phyloP scores from a whole-genome alignment of 148 eudicot species.

The Silene conica region DNA sequence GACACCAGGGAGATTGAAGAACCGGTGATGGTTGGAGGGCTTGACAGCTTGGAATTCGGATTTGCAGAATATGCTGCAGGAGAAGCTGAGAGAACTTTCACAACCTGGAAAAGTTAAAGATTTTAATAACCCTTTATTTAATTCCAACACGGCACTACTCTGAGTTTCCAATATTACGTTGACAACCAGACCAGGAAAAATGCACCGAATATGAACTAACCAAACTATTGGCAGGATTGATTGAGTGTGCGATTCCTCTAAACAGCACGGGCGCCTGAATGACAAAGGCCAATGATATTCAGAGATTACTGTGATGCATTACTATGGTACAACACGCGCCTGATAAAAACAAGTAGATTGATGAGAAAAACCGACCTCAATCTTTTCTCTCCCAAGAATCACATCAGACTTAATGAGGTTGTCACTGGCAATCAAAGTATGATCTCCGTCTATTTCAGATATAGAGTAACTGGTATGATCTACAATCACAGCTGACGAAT shows the following conservation, averaged over 20 bases:
- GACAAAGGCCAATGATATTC: neutral
- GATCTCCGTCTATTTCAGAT: constrained; percentile 58
- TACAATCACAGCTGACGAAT: constrained; percentile 52
- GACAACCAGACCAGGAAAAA: neutral
- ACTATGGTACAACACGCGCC: neutral
- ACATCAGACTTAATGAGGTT: constrained; percentile 48
- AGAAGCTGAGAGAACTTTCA: constrained; percentile 65
- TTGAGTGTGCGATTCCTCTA: constrained; percentile 56
- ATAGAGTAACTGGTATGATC: constrained; percentile 63
- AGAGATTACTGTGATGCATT: constrained; percentile 8
- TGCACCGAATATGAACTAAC: constrained; percentile 28
- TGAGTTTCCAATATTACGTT: neutral
- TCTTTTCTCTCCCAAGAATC: constrained; percentile 48
- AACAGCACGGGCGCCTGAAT: constrained; percentile 65
- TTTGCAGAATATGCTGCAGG: constrained; percentile 62
- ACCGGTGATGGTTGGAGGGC: constrained; percentile 51
- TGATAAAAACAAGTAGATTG: neutral
- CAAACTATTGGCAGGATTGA: constrained; percentile 54
- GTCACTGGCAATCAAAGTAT: constrained; percentile 59
- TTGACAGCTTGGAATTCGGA: constrained; percentile 41
- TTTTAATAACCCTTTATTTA: neutral
- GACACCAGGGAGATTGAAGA: constrained; percentile 61
- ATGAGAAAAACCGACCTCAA: constrained; percentile 41
- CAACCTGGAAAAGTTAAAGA: constrained; percentile 30
- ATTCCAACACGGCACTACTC: neutral